Percentiles rank a stretch among this genome's conserved stretches.
Conservation (phyloP, 257 asterid species). For the Petunia secreta region DNA sequence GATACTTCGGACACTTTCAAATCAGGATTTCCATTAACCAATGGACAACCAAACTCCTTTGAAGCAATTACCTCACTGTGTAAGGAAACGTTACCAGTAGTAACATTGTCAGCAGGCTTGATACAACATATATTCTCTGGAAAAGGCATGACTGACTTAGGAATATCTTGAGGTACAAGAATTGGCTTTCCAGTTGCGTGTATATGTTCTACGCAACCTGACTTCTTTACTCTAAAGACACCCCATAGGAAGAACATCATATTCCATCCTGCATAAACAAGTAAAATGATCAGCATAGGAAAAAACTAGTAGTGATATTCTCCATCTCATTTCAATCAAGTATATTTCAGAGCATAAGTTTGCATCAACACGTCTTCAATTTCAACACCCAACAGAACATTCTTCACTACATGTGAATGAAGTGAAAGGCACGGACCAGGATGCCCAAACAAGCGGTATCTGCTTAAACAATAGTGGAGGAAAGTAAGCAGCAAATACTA, state of each 20-base stretch:
- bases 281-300: not conserved
- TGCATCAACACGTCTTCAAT: not conserved
- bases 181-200: slow-evolving; percentile 44
- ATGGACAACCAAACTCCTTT: slow-evolving; percentile 39
- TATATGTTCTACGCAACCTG: slow-evolving; percentile 43
- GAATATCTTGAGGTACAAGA: slow-evolving; percentile 46
- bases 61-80: slow-evolving; percentile 44
- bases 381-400: slow-evolving; percentile 8
- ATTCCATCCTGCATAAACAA: slow-evolving; percentile 73
- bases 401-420: slow-evolving; percentile 6
- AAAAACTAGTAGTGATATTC: slow-evolving; percentile 1
- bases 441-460: not conserved
- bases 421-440: not conserved
- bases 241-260: slow-evolving; percentile 85
- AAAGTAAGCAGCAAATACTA: not conserved
- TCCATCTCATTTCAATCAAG: slow-evolving; percentile 19
- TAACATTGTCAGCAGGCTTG: slow-evolving; percentile 46
- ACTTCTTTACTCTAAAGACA: slow-evolving; percentile 77
- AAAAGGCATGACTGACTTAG: slow-evolving; percentile 57
- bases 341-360: slow-evolving; percentile 3
- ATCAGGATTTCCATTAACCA: slow-evolving; percentile 43
- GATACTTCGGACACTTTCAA: slow-evolving; percentile 39
- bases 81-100: slow-evolving; percentile 34
- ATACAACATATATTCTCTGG: slow-evolving; percentile 59
- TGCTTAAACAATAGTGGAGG: slow-evolving; percentile 3